A percentile compares a stretch with the other conserved stretches of the same genome.
Conservation (phyloP, 1,284 basidiomycete genomes). For the Boletellus deceptivus region DNA sequence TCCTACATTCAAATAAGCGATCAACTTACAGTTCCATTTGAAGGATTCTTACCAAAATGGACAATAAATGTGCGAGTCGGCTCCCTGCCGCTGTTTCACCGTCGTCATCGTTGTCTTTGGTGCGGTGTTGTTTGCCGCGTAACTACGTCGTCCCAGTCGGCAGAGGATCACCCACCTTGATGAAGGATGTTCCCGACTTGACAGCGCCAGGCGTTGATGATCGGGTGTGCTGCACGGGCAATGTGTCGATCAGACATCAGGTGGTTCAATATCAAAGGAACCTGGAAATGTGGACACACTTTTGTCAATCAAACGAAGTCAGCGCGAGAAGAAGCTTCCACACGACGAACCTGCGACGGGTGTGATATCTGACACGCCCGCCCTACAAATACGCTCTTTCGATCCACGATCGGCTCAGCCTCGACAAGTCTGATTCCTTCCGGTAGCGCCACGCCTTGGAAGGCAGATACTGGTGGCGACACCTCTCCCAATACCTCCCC, state of each 20-base stretch:
- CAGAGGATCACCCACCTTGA: slow-evolving; percentile 54
- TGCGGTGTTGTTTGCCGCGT: not conserved
- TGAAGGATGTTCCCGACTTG: slow-evolving; percentile 63
- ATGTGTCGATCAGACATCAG: slow-evolving; percentile 73
- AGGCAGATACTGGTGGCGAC: not conserved
- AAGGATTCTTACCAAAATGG: slow-evolving; percentile 67
- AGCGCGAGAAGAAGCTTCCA: not conserved
- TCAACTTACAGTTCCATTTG: not conserved
- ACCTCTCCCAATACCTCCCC: not conserved
- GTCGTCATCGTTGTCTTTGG: slow-evolving; percentile 87
- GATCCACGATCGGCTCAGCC: slow-evolving; percentile 77
- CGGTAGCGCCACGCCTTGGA: slow-evolving; percentile 42
- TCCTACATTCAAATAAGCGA: slow-evolving; percentile 44
- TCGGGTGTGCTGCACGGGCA: slow-evolving; percentile 80
- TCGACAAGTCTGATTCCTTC: slow-evolving; percentile 62
- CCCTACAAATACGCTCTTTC: slow-evolving; percentile 83
- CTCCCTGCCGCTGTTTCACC: slow-evolving; percentile 90
- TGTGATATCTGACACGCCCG: slow-evolving; percentile 77
- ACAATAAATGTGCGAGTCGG: slow-evolving; percentile 82
- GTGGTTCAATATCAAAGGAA: slow-evolving; percentile 69
- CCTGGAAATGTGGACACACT: slow-evolving; percentile 39
- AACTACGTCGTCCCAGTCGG: not conserved
- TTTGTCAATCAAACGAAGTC: slow-evolving; percentile 1
- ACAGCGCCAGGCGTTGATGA: slow-evolving; percentile 88
- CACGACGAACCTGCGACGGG: slow-evolving; percentile 61